Evolutionary conservation across 2,329 filamentous ascomycete species (phyloP).

Genomic region (Emericellopsis atlantica): DNA sequence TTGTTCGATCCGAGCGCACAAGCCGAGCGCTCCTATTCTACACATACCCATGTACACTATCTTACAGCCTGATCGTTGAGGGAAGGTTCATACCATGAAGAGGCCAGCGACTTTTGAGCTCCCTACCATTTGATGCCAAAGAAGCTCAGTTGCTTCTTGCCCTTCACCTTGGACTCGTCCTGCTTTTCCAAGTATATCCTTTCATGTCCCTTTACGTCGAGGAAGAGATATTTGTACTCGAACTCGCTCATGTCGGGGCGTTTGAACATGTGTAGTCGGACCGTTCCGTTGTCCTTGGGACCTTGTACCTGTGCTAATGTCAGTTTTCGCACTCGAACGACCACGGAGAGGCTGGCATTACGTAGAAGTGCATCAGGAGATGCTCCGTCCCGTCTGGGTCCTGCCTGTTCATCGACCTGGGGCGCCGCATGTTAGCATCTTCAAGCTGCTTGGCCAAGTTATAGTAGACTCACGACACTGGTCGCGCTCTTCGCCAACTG

Average conservation of each 20-base stretch:
- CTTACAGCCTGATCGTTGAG: too few relatives aligned
- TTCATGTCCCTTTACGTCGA: slow-evolving; percentile 65
- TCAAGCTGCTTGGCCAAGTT: neutral
- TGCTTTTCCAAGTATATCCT: slow-evolving; percentile 54
- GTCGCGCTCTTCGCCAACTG: slow-evolving; percentile 62
- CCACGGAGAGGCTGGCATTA: slow-evolving; percentile 15
- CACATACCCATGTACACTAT: too few relatives aligned
- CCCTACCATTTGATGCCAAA: slow-evolving; percentile 48
- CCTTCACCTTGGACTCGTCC: slow-evolving; percentile 25
- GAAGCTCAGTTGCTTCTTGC: slow-evolving; percentile 35
- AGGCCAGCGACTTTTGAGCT: too few relatives aligned
- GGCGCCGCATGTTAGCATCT: slow-evolving; percentile 12
- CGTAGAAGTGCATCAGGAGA: slow-evolving; percentile 74
- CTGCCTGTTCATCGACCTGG: slow-evolving; percentile 51
- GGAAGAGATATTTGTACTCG: slow-evolving; percentile 65
- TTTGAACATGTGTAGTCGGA: slow-evolving; percentile 67
- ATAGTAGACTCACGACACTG: slow-evolving; percentile 35
- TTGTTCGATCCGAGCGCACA: too few relatives aligned
- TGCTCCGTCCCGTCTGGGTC: slow-evolving; percentile 71
- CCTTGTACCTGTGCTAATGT: slow-evolving; percentile 52
- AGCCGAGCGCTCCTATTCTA: too few relatives aligned
- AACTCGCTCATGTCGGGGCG: slow-evolving; percentile 51
- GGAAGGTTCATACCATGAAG: too few relatives aligned
- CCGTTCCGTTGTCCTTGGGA: slow-evolving; percentile 58
- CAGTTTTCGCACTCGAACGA: too few relatives aligned